phyloP scores from a whole-genome alignment of 345 rosid species.

The Capsella bursapastoris region DNA sequence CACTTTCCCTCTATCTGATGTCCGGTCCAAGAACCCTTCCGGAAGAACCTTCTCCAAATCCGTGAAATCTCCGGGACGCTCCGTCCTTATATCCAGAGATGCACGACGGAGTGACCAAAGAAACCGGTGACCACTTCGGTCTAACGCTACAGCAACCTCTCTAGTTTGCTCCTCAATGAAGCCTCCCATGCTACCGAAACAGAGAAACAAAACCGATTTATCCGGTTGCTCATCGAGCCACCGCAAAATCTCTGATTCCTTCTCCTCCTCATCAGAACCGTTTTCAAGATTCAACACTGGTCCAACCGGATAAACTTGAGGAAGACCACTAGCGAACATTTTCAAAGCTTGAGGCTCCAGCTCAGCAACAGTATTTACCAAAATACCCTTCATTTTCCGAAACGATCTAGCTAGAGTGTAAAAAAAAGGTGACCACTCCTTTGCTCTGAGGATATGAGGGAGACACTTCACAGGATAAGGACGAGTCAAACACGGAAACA shows the following conservation, averaged over 20 bases:
- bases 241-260: conserved; percentile 37
- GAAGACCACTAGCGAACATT: conserved; percentile 16
- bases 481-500: conserved; percentile 44
- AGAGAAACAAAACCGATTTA: conserved; percentile 60
- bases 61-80: conserved; percentile 33
- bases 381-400: conserved; percentile 50
- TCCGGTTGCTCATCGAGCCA: conserved; percentile 67
- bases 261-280: not conserved
- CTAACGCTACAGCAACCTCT: conserved; percentile 55
- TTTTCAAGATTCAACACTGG: conserved; percentile 51
- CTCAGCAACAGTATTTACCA: conserved; percentile 58
- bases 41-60: conserved; percentile 45
- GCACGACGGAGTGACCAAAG: conserved; percentile 61
- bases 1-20: conserved; percentile 46
- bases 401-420: conserved; percentile 25
- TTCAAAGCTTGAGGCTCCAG: conserved; percentile 51
- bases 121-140: conserved; percentile 52
- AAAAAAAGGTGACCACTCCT: not conserved
- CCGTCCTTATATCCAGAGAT: conserved; percentile 6
- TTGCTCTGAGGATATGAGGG: conserved; percentile 12
- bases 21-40: conserved; percentile 53
- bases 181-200: conserved; percentile 71
- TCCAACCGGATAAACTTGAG: conserved; percentile 52
- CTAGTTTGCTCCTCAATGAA: conserved; percentile 54
- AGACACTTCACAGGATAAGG: conserved; percentile 48